Conservation (phyloP, 2,329 filamentous ascomycete genomes). For the Xylaria sp. region DNA sequence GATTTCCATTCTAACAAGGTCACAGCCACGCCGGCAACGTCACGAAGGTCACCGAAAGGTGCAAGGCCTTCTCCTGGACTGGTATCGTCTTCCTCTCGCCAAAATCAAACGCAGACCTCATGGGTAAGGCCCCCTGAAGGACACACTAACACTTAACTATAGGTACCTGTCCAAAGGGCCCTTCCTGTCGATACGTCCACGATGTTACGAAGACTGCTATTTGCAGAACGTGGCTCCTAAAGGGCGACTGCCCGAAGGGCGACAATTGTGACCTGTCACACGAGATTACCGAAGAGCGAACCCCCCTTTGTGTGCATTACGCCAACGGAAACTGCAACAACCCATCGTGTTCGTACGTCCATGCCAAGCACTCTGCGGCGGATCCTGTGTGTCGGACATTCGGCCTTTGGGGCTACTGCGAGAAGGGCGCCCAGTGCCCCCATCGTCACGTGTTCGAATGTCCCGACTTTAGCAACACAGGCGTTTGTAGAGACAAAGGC, state of each 20-base stretch:
- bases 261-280: conserved; percentile 86
- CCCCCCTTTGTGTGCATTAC: conserved; percentile 85
- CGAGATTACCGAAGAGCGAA: conserved; percentile 74
- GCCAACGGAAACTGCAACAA: conserved; percentile 87
- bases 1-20: conserved; percentile 36
- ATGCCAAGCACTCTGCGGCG: conserved; percentile 69
- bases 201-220: conserved; percentile 81
- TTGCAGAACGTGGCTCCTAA: conserved; percentile 81
- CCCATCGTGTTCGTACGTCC: conserved; percentile 76
- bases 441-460: conserved; percentile 90
- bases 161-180: conserved; percentile 84
- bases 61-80: conserved; percentile 65
- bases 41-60: conserved; percentile 67
- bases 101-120: conserved; percentile 30
- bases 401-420: conserved; percentile 82
- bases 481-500: conserved; percentile 71
- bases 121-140: conserved; percentile 37
- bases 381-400: conserved; percentile 81
- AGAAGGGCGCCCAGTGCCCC: conserved; percentile 69
- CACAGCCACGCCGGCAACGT: conserved; percentile 48
- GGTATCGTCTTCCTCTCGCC: conserved; percentile 52
- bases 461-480: conserved; percentile 89
- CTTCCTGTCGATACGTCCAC: conserved; percentile 74
- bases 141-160: conserved; percentile 39
- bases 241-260: conserved; percentile 70